Evolutionary conservation across 805 yeast genomes (phyloP).

Genomic region (Teunomyces atbi): DNA sequence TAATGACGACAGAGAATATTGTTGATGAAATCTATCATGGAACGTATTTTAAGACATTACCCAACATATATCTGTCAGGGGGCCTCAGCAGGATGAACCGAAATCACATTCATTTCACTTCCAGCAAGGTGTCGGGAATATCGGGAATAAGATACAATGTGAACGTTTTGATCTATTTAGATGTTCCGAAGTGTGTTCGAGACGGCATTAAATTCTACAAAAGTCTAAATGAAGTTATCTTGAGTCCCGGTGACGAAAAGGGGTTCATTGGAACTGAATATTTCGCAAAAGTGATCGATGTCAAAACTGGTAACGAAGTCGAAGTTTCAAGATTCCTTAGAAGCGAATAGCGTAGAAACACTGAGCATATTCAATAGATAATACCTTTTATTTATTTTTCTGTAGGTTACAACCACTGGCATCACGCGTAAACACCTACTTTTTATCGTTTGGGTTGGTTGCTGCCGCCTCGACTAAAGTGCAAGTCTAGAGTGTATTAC

Average conservation of each 20-base stretch:
- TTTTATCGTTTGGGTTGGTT: background rate
- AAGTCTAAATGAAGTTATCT: conserved; percentile 73
- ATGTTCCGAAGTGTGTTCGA: conserved; percentile 47
- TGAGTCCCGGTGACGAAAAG: conserved; percentile 57
- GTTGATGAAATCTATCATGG: conserved; percentile 75
- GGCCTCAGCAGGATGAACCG: conserved; percentile 71
- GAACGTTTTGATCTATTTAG: conserved; percentile 60
- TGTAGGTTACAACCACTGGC: background rate
- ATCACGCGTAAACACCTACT: background rate
- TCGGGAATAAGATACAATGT: conserved; percentile 72
- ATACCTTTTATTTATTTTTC: background rate
- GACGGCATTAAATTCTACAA: conserved; percentile 50
- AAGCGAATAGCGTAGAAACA: background rate
- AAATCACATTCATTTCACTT: conserved; percentile 84
- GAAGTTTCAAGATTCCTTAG: background rate
- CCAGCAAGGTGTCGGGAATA: conserved; percentile 46
- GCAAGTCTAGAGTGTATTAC: background rate
- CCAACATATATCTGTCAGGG: conserved; percentile 46
- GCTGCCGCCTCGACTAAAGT: background rate
- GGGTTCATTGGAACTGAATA: conserved; percentile 50
- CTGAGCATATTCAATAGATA: background rate
- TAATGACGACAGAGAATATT: conserved; percentile 39
- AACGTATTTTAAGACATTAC: conserved; percentile 53
- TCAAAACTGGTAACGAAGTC: conserved; percentile 5
- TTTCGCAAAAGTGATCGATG: conserved; percentile 33